phyloP scores from a whole-genome alignment of 169 alveolate genomes.

The Cryptosporidium viatorum region DNA sequence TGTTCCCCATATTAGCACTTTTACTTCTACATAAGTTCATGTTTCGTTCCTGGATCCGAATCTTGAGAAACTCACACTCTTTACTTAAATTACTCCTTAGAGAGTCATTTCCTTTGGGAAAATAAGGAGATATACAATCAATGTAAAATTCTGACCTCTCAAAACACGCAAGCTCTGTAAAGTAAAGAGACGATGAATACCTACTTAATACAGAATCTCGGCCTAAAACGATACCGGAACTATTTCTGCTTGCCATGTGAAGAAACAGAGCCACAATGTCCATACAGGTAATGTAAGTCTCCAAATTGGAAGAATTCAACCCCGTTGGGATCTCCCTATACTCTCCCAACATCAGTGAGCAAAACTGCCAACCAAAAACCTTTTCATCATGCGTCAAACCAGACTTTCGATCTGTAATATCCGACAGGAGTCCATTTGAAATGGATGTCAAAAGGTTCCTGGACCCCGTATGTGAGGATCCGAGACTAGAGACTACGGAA shows the following conservation, averaged over 20 bases:
- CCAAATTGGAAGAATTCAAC: constrained; percentile 6
- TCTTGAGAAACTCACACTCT: constrained; percentile 33
- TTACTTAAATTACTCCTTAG: background rate
- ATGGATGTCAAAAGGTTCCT: background rate
- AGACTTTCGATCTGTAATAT: constrained; percentile 11
- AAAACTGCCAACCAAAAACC: constrained; percentile 58
- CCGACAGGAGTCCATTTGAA: constrained; percentile 4
- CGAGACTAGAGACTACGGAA: constrained; percentile 27
- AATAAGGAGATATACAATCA: constrained; percentile 15
- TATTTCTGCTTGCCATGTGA: background rate
- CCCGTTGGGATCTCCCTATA: constrained; percentile 11
- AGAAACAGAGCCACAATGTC: constrained; percentile 43
- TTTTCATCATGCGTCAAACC: constrained; percentile 8
- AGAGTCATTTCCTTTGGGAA: background rate
- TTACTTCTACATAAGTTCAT: background rate
- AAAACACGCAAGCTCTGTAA: constrained; percentile 28
- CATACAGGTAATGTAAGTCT: constrained; percentile 11
- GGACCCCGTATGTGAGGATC: constrained; percentile 52
- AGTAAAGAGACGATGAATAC: constrained; percentile 28
- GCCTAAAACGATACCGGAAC: background rate
- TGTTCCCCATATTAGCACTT: background rate
- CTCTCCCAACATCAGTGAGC: constrained; percentile 22
- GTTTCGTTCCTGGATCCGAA: constrained; percentile 25
- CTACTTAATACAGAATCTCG: constrained; percentile 18
- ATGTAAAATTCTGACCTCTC: constrained; percentile 43